phyloP scores from a whole-genome alignment of 2,329 filamentous ascomycete genomes.

The Berkeleyomyces rouxiae region DNA sequence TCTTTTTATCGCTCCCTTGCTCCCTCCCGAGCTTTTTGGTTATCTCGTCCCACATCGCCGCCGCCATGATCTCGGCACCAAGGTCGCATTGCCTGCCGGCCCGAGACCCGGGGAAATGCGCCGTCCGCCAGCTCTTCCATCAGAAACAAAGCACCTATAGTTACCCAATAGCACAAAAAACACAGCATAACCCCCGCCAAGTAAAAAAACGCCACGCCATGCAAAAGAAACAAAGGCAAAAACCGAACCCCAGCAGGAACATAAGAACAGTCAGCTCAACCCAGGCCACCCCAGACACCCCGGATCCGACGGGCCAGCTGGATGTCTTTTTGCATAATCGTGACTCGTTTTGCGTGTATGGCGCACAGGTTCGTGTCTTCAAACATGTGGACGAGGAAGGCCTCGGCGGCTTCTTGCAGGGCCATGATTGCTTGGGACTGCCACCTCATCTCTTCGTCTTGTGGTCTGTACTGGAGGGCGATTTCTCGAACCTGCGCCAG shows the following conservation, averaged over 20 bases:
- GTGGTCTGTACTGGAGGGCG: constrained; percentile 44
- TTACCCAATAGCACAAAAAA: background rate
- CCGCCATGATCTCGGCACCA: too few relatives aligned
- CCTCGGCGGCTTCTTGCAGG: constrained; percentile 89
- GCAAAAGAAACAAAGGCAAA: background rate
- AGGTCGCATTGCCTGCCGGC: too few relatives aligned
- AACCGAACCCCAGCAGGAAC: background rate
- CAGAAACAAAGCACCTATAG: constrained; percentile 6
- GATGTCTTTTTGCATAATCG: constrained; percentile 96
- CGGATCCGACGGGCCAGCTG: constrained; percentile 73
- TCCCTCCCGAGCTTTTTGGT: too few relatives aligned
- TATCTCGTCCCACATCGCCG: too few relatives aligned
- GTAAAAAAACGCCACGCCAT: background rate
- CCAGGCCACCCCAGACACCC: constrained; percentile 55
- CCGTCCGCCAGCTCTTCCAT: too few relatives aligned
- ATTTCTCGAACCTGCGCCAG: constrained; percentile 50
- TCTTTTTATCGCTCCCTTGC: too few relatives aligned
- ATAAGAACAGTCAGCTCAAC: constrained; percentile 25
- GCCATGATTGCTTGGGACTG: constrained; percentile 90
- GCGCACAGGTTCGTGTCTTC: constrained; percentile 93
- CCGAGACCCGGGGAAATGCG: too few relatives aligned
- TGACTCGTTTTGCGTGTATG: constrained; percentile 90
- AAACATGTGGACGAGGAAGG: constrained; percentile 90
- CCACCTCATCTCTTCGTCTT: constrained; percentile 65
- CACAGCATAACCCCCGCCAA: background rate